Conservation (phyloP, 1,284 basidiomycete genomes). For the Naganishia cerealis region DNA sequence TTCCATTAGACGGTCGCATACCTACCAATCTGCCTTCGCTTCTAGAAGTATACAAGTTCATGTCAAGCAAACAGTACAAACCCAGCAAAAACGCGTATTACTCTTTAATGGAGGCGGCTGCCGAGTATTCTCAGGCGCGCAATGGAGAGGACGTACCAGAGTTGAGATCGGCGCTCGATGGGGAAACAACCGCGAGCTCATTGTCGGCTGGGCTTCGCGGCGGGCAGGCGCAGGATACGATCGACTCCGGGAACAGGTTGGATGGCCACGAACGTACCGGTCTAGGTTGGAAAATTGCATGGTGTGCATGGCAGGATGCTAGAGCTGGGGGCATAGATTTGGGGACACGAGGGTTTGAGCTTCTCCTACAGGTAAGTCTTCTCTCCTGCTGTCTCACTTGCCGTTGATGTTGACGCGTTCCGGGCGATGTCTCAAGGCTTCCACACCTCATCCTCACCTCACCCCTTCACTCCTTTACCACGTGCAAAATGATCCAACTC, state of each 20-base stretch:
- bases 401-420: neutral
- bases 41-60: conserved; percentile 36
- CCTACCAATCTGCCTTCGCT: conserved; percentile 37
- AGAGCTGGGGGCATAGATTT: conserved; percentile 43
- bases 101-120: conserved; percentile 41
- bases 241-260: neutral
- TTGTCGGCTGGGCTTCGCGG: neutral
- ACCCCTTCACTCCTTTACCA: conserved; percentile 71
- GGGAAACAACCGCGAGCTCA: neutral
- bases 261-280: conserved; percentile 31
- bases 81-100: conserved; percentile 43
- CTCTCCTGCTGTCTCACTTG: neutral
- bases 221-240: neutral
- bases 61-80: conserved; percentile 36
- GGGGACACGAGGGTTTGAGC: conserved; percentile 40
- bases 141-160: conserved; percentile 15
- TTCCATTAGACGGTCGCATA: conserved; percentile 8
- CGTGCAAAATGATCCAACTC: conserved; percentile 62
- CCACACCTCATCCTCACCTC: conserved; percentile 67
- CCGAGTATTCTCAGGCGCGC: conserved; percentile 36
- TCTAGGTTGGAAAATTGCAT: conserved; percentile 45
- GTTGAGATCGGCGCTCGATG: neutral
- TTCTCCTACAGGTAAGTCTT: conserved; percentile 40
- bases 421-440: conserved; percentile 10
- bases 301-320: conserved; percentile 45